Evolutionary conservation across 164 flowering plant genomes (phyloP).

Genomic region (Taxillus chinensis): DNA sequence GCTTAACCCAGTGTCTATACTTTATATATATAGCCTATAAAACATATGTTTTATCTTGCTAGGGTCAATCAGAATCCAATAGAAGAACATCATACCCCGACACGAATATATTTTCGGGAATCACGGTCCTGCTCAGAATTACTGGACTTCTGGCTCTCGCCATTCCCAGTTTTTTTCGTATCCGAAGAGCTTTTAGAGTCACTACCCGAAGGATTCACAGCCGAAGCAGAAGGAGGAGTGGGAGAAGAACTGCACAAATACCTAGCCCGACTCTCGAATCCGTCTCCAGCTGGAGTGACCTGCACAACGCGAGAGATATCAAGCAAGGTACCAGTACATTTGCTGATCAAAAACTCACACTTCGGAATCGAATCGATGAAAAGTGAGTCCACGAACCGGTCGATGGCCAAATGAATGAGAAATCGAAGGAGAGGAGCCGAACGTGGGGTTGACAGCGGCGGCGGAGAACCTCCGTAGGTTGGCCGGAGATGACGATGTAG

Average conservation of each 20-base stretch:
- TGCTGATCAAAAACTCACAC: background rate
- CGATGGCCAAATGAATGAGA: background rate
- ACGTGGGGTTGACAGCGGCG: background rate
- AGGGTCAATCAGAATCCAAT: too few relatives aligned
- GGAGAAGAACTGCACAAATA: conserved; percentile 3
- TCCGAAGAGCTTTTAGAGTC: conserved; percentile 10
- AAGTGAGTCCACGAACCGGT: conserved; percentile 9
- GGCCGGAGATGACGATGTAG: background rate
- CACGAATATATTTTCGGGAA: conserved; percentile 55
- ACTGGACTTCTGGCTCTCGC: conserved; percentile 23
- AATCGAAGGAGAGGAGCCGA: background rate
- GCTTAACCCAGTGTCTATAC: too few relatives aligned
- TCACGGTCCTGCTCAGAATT: conserved; percentile 32
- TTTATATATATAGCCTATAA: too few relatives aligned
- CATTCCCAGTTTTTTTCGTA: conserved; percentile 6
- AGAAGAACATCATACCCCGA: conserved; percentile 45
- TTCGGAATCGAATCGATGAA: too few relatives aligned
- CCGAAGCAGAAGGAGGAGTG: background rate
- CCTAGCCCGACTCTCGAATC: conserved; percentile 6
- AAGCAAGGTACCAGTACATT: background rate
- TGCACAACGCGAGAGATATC: background rate
- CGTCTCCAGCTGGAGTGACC: conserved; percentile 5
- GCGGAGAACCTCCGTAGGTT: conserved; percentile 7
- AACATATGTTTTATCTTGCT: too few relatives aligned
- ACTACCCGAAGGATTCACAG: conserved; percentile 8